Evolutionary conservation across 306 rosid genomes (phyloP).

Genomic region (Vicia sativa): DNA sequence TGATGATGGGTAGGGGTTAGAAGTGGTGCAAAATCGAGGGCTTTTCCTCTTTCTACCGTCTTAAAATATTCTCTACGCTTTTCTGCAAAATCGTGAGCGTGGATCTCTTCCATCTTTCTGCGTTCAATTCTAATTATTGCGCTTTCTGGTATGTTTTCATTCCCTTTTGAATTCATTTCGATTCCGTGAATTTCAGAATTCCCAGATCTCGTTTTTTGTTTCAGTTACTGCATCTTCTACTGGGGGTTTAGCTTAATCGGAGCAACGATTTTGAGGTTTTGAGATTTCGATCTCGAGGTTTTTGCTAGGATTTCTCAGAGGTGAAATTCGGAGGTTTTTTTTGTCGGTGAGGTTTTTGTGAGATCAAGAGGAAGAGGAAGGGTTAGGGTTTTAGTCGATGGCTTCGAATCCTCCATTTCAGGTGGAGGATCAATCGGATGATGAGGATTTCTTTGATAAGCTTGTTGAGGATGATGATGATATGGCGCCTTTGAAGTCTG

Average conservation of each 20-base stretch:
- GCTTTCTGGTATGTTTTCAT: constrained; percentile 34
- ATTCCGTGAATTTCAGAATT: constrained; percentile 41
- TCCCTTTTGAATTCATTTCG: constrained; percentile 32
- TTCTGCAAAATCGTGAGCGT: constrained; percentile 37
- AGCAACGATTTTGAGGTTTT: constrained; percentile 31
- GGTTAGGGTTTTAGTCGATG: constrained; percentile 57
- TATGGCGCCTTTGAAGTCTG: constrained; percentile 41
- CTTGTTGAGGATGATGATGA: constrained; percentile 85
- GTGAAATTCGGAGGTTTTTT: constrained; percentile 25
- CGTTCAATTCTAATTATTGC: constrained; percentile 40
- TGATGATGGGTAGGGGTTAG: constrained; percentile 52
- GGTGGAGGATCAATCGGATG: constrained; percentile 91
- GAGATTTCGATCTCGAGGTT: constrained; percentile 56
- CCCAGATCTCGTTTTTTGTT: constrained; percentile 54
- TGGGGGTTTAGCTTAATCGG: constrained; percentile 38
- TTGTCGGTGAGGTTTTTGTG: constrained; percentile 32
- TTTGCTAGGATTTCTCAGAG: constrained; percentile 40
- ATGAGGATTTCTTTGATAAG: constrained; percentile 89
- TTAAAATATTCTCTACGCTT: constrained; percentile 28
- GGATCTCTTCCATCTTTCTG: constrained; percentile 41
- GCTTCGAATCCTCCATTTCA: constrained; percentile 82
- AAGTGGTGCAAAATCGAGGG: constrained; percentile 61
- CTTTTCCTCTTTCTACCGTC: constrained; percentile 35
- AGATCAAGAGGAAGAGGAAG: constrained; percentile 42
- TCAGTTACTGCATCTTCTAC: constrained; percentile 33